phyloP scores from a whole-genome alignment of 345 rosid genomes.

The Brassica incana region DNA sequence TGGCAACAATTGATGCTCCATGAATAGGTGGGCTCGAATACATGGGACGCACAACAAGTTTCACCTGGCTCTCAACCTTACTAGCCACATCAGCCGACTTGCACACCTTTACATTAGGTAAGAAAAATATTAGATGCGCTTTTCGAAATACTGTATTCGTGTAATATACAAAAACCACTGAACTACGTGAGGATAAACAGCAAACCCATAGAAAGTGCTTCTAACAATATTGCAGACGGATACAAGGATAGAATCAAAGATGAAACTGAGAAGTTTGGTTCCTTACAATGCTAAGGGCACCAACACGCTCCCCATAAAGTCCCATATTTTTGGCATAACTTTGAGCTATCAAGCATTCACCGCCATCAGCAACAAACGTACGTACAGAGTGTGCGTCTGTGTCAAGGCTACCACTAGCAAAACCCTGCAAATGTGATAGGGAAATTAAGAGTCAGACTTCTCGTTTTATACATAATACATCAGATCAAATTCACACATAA shows the following conservation, averaged over 20 bases:
- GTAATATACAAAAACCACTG: background rate
- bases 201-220: background rate
- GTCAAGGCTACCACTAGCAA: slow-evolving; percentile 73
- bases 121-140: slow-evolving; percentile 4
- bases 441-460: slow-evolving; percentile 9
- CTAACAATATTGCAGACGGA: slow-evolving; percentile 9
- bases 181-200: background rate
- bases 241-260: slow-evolving; percentile 1
- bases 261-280: slow-evolving; percentile 21
- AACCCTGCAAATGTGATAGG: slow-evolving; percentile 47
- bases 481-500: background rate
- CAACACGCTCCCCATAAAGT: slow-evolving; percentile 77
- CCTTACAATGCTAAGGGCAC: slow-evolving; percentile 78
- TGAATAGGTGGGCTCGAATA: slow-evolving; percentile 74
- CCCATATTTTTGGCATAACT: slow-evolving; percentile 82
- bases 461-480: background rate
- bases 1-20: slow-evolving; percentile 73
- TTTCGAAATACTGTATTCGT: background rate
- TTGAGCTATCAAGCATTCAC: slow-evolving; percentile 66
- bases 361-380: slow-evolving; percentile 68
- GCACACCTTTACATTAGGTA: slow-evolving; percentile 54
- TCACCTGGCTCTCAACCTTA: slow-evolving; percentile 71
- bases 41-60: slow-evolving; percentile 76
- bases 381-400: slow-evolving; percentile 61
- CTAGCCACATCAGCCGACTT: slow-evolving; percentile 68